Evolutionary conservation across 805 yeast genomes (phyloP).

Genomic region (Starmerella scarabaei): DNA sequence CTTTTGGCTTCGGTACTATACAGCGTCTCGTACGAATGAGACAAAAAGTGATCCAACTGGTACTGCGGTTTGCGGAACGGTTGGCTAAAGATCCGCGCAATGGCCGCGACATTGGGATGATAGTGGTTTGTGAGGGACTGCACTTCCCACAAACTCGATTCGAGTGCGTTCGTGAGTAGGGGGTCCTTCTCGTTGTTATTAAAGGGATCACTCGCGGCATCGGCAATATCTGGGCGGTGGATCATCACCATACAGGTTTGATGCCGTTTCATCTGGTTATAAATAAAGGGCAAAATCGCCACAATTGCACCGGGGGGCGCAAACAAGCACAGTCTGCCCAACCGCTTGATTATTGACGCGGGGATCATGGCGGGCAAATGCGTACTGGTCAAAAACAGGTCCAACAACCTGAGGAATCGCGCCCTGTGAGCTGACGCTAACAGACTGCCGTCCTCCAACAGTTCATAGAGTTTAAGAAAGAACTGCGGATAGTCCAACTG

Average conservation of each 20-base stretch:
- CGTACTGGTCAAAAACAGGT: slow-evolving; percentile 71
- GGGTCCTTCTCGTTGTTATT: slow-evolving; percentile 58
- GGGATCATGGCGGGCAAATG: slow-evolving; percentile 73
- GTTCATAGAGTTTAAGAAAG: slow-evolving; percentile 64
- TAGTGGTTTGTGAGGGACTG: slow-evolving; percentile 69
- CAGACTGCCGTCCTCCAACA: slow-evolving; percentile 55
- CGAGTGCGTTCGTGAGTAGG: slow-evolving; percentile 60
- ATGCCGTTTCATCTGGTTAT: slow-evolving; percentile 78
- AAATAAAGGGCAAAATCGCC: slow-evolving; percentile 76
- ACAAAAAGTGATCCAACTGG: slow-evolving; percentile 86
- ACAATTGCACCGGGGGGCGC: slow-evolving; percentile 87
- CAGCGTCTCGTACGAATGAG: slow-evolving; percentile 69
- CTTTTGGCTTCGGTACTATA: slow-evolving; percentile 38
- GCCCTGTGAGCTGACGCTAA: slow-evolving; percentile 71
- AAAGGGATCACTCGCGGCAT: slow-evolving; percentile 47
- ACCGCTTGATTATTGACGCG: slow-evolving; percentile 77
- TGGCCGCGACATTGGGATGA: slow-evolving; percentile 88
- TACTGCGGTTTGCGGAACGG: slow-evolving; percentile 76
- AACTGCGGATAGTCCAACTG: slow-evolving; percentile 90
- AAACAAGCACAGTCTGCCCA: slow-evolving; percentile 59
- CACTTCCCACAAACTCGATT: slow-evolving; percentile 86
- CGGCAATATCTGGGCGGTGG: slow-evolving; percentile 33
- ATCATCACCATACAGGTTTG: slow-evolving; percentile 87
- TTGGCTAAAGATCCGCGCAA: slow-evolving; percentile 77
- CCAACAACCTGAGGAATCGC: slow-evolving; percentile 76